These are phyloP conservation scores for Mortierella sp. DNA, from an alignment of 371 early-diverging fungal genomes.

Conservation along the genomic window DNA sequence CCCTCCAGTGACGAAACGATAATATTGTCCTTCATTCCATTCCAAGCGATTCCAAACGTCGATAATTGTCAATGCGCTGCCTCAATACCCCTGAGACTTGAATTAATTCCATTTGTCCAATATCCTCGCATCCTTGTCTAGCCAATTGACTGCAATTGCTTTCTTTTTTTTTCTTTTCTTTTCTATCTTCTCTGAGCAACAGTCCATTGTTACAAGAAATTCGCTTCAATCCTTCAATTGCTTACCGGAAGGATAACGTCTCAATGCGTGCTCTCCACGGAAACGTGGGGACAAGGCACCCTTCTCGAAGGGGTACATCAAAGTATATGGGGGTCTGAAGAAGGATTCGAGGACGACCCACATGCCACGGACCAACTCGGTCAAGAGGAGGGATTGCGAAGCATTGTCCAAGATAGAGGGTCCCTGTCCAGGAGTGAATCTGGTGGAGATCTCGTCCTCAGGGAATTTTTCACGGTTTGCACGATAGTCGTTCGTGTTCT, in stretches of 20 bases:
- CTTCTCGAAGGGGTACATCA: slow-evolving; percentile 97
- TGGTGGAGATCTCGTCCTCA: slow-evolving; percentile 49
- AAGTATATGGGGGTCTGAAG: slow-evolving; percentile 96
- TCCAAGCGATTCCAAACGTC: no score
- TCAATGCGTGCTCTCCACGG: slow-evolving; percentile 97
- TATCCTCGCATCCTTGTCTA: neutral
- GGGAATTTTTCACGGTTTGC: slow-evolving; percentile 53
- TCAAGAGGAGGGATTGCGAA: slow-evolving; percentile 87
- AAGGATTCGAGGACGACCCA: slow-evolving; percentile 94
- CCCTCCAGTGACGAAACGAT: no score
- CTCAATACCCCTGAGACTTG: no score
- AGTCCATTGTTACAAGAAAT: no score
- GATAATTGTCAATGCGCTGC: no score
- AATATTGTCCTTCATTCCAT: no score
- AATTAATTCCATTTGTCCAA: no score
- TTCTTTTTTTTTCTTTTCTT: no score
- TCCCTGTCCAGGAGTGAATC: slow-evolving; percentile 44
- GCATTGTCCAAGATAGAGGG: slow-evolving; percentile 77
- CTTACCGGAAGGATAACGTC: slow-evolving; percentile 95
- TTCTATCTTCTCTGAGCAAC: no score
- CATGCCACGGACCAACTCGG: slow-evolving; percentile 94
- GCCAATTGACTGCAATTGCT: neutral
- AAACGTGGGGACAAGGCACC: slow-evolving; percentile 94
- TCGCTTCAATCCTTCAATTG: neutral
- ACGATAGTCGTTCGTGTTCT: slow-evolving; percentile 55